Conservation (phyloP, 192 early-diverging fungal genomes). For the Podila clonocystis region DNA sequence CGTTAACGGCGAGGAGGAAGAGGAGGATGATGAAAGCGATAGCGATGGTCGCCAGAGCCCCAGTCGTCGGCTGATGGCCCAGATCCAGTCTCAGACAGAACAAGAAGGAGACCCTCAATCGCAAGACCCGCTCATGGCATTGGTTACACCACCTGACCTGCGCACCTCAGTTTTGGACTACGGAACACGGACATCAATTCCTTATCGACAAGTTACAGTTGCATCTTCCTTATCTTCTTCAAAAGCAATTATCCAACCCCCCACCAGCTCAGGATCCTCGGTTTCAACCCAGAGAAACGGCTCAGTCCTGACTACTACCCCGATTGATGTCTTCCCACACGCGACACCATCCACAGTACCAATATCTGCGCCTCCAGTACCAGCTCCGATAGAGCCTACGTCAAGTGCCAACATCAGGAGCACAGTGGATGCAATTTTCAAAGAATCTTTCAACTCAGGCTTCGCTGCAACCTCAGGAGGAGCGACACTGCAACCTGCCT, state of each 20-base stretch:
- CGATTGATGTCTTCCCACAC: too few species aligned
- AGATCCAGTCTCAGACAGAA: slow-evolving; percentile 18
- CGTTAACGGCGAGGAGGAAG: background rate
- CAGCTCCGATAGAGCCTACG: background rate
- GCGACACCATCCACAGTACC: background rate
- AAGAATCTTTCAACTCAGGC: slow-evolving; percentile 29
- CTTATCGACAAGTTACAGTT: background rate
- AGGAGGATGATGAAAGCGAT: background rate
- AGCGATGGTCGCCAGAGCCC: slow-evolving; percentile 16
- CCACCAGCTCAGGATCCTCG: background rate
- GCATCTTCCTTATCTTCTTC: background rate
- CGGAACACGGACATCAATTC: slow-evolving; percentile 4
- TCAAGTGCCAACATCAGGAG: slow-evolving; percentile 1
- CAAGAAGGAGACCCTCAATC: background rate
- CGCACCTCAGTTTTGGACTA: slow-evolving; percentile 10
- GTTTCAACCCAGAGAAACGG: background rate
- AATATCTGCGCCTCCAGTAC: background rate
- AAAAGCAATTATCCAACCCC: background rate
- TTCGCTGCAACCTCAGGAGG: slow-evolving; percentile 31
- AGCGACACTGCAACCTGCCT: background rate
- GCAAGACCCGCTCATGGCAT: slow-evolving; percentile 22
- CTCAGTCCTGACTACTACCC: too few species aligned
- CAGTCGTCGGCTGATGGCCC: slow-evolving; percentile 18
- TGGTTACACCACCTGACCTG: slow-evolving; percentile 28
- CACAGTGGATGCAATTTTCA: slow-evolving; percentile 19